Evolutionary conservation across 2,329 filamentous ascomycete species (phyloP).

Genomic region (Fusarium veterinarium): DNA sequence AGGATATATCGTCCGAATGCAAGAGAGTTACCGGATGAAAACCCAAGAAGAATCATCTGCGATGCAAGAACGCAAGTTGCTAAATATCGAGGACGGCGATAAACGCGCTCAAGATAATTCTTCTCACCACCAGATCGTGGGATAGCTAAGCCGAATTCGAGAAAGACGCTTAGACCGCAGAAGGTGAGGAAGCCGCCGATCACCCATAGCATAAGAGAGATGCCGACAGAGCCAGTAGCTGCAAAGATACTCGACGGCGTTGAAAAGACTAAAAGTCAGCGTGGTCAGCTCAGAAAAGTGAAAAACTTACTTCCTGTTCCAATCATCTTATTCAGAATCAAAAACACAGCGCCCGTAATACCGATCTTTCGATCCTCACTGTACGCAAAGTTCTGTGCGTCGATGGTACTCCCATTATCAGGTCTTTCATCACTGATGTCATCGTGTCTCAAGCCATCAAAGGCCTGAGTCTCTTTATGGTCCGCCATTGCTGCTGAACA

Average conservation of each 20-base stretch:
- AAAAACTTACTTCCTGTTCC: slow-evolving; percentile 63
- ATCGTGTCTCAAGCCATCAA: slow-evolving; percentile 15
- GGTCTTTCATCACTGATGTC: slow-evolving; percentile 36
- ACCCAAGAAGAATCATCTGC: slow-evolving; percentile 71
- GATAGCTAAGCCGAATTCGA: slow-evolving; percentile 72
- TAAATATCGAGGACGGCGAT: slow-evolving; percentile 67
- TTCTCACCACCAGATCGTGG: slow-evolving; percentile 73
- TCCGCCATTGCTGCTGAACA: slow-evolving; percentile 30
- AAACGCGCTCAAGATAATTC: slow-evolving; percentile 74
- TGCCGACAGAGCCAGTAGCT: slow-evolving; percentile 63
- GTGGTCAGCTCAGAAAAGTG: accelerated
- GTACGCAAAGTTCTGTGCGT: slow-evolving; percentile 57
- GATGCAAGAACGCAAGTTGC: slow-evolving; percentile 69
- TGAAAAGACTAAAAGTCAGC: slow-evolving; percentile 59
- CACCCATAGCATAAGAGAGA: slow-evolving; percentile 47
- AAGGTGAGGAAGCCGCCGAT: slow-evolving; percentile 65
- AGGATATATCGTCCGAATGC: slow-evolving; percentile 70
- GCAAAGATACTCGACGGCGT: slow-evolving; percentile 65
- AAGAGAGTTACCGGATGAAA: slow-evolving; percentile 68
- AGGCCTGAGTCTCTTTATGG: slow-evolving; percentile 3
- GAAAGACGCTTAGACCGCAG: slow-evolving; percentile 69
- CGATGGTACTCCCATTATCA: slow-evolving; percentile 41
- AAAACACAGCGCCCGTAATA: slow-evolving; percentile 62
- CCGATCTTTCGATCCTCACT: slow-evolving; percentile 62
- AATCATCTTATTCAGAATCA: slow-evolving; percentile 70